Percentiles rank a stretch among this genome's conserved stretches.
Conservation (phyloP, 371 early-diverging fungal species). For the Mortierella sp. region DNA sequence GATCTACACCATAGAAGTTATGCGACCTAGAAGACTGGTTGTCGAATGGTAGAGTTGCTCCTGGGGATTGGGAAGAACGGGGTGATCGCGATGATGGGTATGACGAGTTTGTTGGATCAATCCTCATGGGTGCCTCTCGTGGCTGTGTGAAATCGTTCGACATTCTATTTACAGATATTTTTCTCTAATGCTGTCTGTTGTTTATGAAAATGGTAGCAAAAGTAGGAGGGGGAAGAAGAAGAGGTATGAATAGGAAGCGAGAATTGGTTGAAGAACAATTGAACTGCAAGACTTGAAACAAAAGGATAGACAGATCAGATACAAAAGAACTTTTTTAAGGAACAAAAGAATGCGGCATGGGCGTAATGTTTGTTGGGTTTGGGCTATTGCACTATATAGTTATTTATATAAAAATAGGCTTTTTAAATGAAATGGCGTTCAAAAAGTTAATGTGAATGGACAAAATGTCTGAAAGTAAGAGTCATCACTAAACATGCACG, state of each 20-base stretch:
- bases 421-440: neutral
- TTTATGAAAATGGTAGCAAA: neutral
- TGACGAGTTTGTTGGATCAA: neutral
- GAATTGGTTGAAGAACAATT: neutral
- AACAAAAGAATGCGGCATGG: too few relatives aligned
- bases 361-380: too few relatives aligned
- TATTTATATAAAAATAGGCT: too few relatives aligned
- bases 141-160: slow-evolving; percentile 4
- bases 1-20: neutral
- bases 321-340: too few relatives aligned
- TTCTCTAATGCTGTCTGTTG: neutral
- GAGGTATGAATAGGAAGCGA: neutral
- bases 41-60: neutral
- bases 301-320: neutral
- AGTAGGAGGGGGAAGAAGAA: neutral
- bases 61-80: neutral
- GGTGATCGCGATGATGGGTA: neutral
- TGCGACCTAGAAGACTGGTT: neutral
- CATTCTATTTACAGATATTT: neutral
- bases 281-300: too few relatives aligned
- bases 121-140: neutral
- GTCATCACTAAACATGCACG: neutral
- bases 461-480: neutral
- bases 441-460: neutral
- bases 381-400: too few relatives aligned